Evolutionary conservation across 768 basidiomycete genomes (phyloP), one percentile per base, ranked within the genome.

Genomic region (Lactifluus hygrophoroides): DNA sequence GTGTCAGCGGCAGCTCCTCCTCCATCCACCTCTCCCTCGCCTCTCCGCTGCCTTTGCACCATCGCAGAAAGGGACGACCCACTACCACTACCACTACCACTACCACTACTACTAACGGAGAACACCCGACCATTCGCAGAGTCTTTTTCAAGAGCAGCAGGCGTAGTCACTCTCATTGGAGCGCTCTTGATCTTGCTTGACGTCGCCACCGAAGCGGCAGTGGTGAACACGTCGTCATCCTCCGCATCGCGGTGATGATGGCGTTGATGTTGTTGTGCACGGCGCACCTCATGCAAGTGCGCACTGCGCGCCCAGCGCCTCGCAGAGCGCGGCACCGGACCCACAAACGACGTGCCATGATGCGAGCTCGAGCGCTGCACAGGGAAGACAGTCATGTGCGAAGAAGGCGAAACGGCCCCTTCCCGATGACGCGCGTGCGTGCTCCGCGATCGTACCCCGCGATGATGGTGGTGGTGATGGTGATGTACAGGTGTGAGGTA

Each of bases 241-340:
- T 48, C 45, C 13, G 4, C 38, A 11, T 51, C 37, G 8, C 46
- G 30, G 0, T 53, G 37, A 8, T 43, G 52, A 0, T 35, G 19
- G 17, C 9, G 25, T 1, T n/a, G 14, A 16, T 40, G 44, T 5
- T 50, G 38, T 2, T 44, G 63, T n/a, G 27, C 43, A 21, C 57
- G 44, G 53, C 73, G 77, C 57, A 86, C 80, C 65, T 85, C 82
- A 61, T 88, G 86, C 46, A 88, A 63, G 72, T 88, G 86, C 3
- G 86, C 82, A 0, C 75, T 84, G 37, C 82, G 73, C 21, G 85
- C 85, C 78, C 82, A 84, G 37, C 76, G 76, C 60, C 77, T 80
- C 17, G 79, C 77, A 0, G 75, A 75, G 54, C 78, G 77, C 51
- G 76, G 76, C 5, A 71, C 72, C 42, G 69, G 68, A 16, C 71